Base-by-base conservation (phyloP, 148 eudicot species). In the Camellia lanceoleosa region DNA sequence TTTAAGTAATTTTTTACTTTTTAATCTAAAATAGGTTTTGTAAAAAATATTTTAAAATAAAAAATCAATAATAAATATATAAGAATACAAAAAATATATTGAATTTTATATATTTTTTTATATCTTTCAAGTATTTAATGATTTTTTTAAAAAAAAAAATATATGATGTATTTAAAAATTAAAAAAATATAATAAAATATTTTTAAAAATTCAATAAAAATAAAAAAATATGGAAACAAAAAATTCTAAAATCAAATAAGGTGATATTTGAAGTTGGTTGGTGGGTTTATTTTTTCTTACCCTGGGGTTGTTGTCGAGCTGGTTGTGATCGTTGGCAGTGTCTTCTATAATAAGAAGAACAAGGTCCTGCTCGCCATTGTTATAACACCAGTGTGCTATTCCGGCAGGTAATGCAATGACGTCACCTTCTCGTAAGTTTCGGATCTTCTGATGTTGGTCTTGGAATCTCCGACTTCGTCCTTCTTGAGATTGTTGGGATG, bases 381-480 rank as follows among this genome's bases (percentile, higher is more conserved):
- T 95, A 85, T 93, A 89, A 19, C 75, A 38, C 98, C 98, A 95
- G 78, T 87, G 92, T 18, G 93, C 87, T 8, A 86, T 83, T 73
- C 97, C 98, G 0, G 96, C 89, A 0, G 94, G 96, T 19, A 89
- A n/a, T 4, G 92, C 96, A 1, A 93, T 5, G 49, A 90, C 55
- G 42, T 95, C 96, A 5, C 98, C 98, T 69, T 86, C 77, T 5
- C 86, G 79, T 83, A 90, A 84, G 7, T 79, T 86, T 12, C 84
- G 72, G 68, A 95, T 80, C 81, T 87, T 90, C 86, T 95, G 97
- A 84, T 93, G 98, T 20, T 82, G 81, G 80, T 95, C 97, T 41
- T 81, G 82, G 88, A 68, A 81, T 41, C 78, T 71, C 70, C 60
- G 79, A 13, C 89, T 64, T 38, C 74, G 14, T 18, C 61, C 81